Percentiles rank a stretch among this genome's conserved stretches.
These are phyloP conservation scores for Cicer yamashitae DNA, from an alignment of 306 rosid genomes.

Conservation along the genomic window DNA sequence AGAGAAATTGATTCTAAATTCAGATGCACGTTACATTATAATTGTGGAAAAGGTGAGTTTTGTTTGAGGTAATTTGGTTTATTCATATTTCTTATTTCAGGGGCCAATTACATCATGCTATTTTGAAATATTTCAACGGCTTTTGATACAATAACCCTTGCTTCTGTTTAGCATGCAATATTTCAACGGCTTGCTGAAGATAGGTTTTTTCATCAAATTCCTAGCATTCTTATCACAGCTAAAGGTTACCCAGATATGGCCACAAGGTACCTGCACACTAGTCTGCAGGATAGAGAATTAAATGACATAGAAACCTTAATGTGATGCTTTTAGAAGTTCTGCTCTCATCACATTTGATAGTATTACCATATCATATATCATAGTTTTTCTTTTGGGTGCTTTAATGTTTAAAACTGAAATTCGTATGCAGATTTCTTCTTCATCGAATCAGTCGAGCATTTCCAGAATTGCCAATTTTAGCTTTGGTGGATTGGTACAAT, in stretches of 20 bases:
- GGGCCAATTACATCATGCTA: constrained; percentile 21
- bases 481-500: constrained; percentile 84
- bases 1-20: constrained; percentile 55
- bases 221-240: constrained; percentile 91
- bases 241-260: constrained; percentile 96
- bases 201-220: constrained; percentile 74
- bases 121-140: constrained; percentile 6
- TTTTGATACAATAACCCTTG: constrained; percentile 36
- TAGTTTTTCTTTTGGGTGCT: constrained; percentile 8
- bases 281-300: constrained; percentile 38
- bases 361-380: neutral
- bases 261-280: constrained; percentile 63
- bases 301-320: neutral
- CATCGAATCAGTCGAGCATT: constrained; percentile 74
- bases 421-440: constrained; percentile 68
- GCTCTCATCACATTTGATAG: constrained; percentile 9
- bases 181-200: constrained; percentile 87
- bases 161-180: constrained; percentile 74
- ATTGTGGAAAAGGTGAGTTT: constrained; percentile 80
- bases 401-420: constrained; percentile 26
- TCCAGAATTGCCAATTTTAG: constrained; percentile 82
- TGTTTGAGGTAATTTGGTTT: constrained; percentile 23
- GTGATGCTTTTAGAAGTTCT: constrained; percentile 1
- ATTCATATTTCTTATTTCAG: constrained; percentile 27
- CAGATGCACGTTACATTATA: constrained; percentile 87